Evolutionary conservation across 1,139 yeast genomes (phyloP), one percentile per base, ranked within the genome.

Genomic region (Hansenula sp.): DNA sequence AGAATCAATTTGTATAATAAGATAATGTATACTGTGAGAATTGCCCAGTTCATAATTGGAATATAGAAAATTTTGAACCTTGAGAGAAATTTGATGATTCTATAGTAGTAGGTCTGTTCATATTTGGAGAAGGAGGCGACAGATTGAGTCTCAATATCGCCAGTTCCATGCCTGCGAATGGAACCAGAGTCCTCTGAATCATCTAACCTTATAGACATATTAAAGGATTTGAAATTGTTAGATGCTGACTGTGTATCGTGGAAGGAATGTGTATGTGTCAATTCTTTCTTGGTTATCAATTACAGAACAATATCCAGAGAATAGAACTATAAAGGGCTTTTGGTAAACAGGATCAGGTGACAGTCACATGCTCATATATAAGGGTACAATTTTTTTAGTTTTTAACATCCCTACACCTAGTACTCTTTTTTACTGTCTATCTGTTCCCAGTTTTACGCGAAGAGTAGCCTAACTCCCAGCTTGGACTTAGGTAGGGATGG

Each of bases 41-140:
- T 73, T 11, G 65, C 42, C 64, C 78, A 73, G 54, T 82, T 83
- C 36, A 80, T 50, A 0, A 73, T 40, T 0, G 89, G 86, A 0
- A 71, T 47, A 4, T 49, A 46, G 2, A 47, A 32, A 1, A 50
- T 13, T 32, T 52, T 48, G 41, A 51, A 49, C 26, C 41, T 44
- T 3, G 60, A 45, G 1, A 54, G 45, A 19, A 39, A 54, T 24
- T 44, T 46, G 31, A 51, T 43, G 9, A 45, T 14, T 18, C 34
- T 44, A 32, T 52, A 52, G 28, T 42, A 35, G 14, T 39, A 34
- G 0, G 56, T 45, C 37, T 43, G 43, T 30, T 48, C 41, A 26
- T 36, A 39, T 16, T 46, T 39, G 35, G 39, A 44, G 28, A 33
- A 30, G 7, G 42, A 6, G 21, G 22, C 24, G 14, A 4, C 14